Conservation (phyloP, 2,329 filamentous ascomycete species). For the Stemphylium vesicarium region DNA sequence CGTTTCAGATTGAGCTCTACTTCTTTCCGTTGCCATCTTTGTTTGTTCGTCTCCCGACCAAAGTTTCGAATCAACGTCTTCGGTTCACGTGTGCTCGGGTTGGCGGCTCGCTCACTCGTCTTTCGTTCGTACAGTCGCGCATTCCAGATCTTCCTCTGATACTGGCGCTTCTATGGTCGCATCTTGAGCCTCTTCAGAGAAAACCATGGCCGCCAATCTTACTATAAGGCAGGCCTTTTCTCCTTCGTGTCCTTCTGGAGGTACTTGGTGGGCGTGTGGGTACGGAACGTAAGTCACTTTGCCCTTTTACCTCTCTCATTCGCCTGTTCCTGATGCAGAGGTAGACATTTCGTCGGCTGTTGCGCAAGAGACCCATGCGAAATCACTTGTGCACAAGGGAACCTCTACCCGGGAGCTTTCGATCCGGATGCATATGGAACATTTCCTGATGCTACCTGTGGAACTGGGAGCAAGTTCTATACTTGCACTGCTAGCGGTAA, state of each 20-base stretch:
- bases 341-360: constrained; percentile 46
- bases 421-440: constrained; percentile 36
- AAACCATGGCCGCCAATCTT: constrained; percentile 7
- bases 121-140: background rate
- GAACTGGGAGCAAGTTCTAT: constrained; percentile 38
- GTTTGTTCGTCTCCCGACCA: too few species aligned
- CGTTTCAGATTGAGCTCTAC: too few species aligned
- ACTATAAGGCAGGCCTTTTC: constrained; percentile 28
- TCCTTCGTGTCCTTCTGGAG: constrained; percentile 43
- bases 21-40: too few species aligned
- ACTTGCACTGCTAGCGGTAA: constrained; percentile 37
- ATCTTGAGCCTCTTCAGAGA: background rate
- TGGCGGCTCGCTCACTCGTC: too few species aligned
- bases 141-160: background rate
- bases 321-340: background rate
- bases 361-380: constrained; percentile 46
- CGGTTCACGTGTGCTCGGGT: too few species aligned
- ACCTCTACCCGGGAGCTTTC: constrained; percentile 43
- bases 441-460: constrained; percentile 42
- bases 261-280: constrained; percentile 47
- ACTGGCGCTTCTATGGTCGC: background rate
- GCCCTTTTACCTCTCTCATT: background rate
- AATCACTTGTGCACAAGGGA: constrained; percentile 41
- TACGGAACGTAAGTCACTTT: constrained; percentile 18
- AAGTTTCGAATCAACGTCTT: too few species aligned